Percentiles rank a stretch among this genome's conserved stretches.
Conservation (phyloP, 306 rosid species). For the Abrus pulchellus region DNA sequence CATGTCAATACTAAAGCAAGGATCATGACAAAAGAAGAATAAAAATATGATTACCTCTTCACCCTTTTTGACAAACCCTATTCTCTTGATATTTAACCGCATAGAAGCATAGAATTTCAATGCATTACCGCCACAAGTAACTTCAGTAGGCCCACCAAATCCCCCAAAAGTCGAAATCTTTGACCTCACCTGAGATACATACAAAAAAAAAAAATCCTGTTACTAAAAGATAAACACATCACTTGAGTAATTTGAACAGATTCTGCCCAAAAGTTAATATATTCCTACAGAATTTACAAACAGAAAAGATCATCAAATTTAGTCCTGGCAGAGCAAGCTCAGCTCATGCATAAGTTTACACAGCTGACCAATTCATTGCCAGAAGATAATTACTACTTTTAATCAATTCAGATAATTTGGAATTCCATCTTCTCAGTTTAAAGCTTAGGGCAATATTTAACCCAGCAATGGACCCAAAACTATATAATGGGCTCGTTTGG, state of each 20-base stretch:
- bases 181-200: conserved; percentile 70
- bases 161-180: conserved; percentile 92
- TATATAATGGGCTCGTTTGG: no score
- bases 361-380: not conserved
- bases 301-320: conserved; percentile 18
- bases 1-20: conserved; percentile 24
- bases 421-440: conserved; percentile 10
- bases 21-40: conserved; percentile 19
- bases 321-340: conserved; percentile 1
- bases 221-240: conserved; percentile 18
- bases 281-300: not conserved
- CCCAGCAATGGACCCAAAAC: conserved; percentile 4
- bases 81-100: conserved; percentile 78
- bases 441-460: conserved; percentile 27
- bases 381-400: not conserved
- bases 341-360: conserved; percentile 4
- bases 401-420: conserved; percentile 35
- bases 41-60: conserved; percentile 71
- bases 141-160: conserved; percentile 87
- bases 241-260: conserved; percentile 29
- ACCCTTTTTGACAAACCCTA: conserved; percentile 81
- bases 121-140: conserved; percentile 95
- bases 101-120: conserved; percentile 93
- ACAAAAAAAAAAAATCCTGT: conserved; percentile 29
- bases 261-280: conserved; percentile 14